A percentile compares a stretch with the other conserved stretches of the same genome.
phyloP scores from a whole-genome alignment of 2,329 filamentous ascomycete species.

The Alternaria triticimaculans region DNA sequence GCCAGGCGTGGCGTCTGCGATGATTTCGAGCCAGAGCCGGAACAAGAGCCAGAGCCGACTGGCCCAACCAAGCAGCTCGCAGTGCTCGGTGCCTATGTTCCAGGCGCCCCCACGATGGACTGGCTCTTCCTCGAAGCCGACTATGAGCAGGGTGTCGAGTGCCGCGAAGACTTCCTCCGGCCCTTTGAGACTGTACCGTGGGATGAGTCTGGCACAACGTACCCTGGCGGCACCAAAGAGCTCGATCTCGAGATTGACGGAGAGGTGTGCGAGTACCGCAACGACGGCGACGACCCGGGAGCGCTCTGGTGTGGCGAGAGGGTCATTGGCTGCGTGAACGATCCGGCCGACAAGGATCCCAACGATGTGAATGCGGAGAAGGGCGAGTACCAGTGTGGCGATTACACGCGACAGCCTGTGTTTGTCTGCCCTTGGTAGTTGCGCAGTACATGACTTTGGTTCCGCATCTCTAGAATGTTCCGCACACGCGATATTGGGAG shows the following conservation, averaged over 20 bases:
- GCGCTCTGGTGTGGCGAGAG: not conserved
- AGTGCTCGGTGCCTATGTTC: not conserved
- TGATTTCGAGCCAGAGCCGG: not conserved
- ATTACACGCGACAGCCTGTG: conserved; percentile 11
- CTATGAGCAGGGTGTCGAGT: not conserved
- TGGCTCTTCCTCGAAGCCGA: not conserved
- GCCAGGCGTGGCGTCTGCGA: not conserved
- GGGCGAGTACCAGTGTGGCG: conserved; percentile 11
- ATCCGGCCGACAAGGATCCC: not conserved
- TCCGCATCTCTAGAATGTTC: not conserved
- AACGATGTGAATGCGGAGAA: conserved; percentile 1
- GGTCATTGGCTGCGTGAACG: not conserved
- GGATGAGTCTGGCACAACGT: not conserved
- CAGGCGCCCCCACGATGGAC: not conserved
- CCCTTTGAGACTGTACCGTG: not conserved
- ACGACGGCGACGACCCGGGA: not conserved
- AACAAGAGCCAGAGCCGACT: not conserved
- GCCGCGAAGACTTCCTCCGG: not conserved
- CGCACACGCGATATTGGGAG: not conserved
- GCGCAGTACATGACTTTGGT: not conserved
- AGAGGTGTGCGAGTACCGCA: not conserved
- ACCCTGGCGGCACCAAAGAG: not conserved
- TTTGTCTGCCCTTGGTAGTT: conserved; percentile 1
- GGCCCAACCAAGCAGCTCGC: not conserved
- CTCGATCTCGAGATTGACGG: not conserved